Percentiles rank a stretch among this genome's conserved stretches.
phyloP scores from a whole-genome alignment of 1,284 basidiomycete species.

The Grifola frondosa region DNA sequence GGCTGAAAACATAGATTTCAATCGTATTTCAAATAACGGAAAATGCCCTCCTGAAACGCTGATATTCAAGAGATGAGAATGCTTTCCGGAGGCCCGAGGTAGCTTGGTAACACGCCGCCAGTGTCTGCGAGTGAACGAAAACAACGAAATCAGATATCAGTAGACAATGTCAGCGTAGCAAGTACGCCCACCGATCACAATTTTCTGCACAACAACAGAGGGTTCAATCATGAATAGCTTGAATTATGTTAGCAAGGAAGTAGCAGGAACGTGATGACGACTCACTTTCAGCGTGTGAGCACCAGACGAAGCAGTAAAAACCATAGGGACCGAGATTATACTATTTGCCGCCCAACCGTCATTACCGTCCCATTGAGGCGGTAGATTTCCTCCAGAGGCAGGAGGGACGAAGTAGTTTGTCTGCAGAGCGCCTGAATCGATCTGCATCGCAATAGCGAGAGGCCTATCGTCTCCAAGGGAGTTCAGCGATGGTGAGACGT shows the following conservation, averaged over 20 bases:
- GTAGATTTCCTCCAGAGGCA: constrained; percentile 48
- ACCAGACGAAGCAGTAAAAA: constrained; percentile 45
- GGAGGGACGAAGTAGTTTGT: constrained; percentile 53
- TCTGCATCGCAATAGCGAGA: constrained; percentile 54
- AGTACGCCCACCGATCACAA: constrained; percentile 50
- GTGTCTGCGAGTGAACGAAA: constrained; percentile 53
- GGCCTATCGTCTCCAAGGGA: constrained; percentile 52
- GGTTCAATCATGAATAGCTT: constrained; percentile 63
- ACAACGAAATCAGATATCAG: too few species aligned
- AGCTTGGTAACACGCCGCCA: constrained; percentile 53
- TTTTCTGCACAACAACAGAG: constrained; percentile 60
- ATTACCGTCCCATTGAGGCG: constrained; percentile 46
- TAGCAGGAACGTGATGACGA: too few species aligned
- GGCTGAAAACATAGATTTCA: too few species aligned
- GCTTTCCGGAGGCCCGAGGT: constrained; percentile 64
- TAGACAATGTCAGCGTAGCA: constrained; percentile 2
- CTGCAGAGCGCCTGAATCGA: constrained; percentile 47
- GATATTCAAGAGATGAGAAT: constrained; percentile 33
- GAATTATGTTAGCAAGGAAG: too few species aligned
- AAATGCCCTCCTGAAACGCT: too few species aligned
- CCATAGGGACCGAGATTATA: constrained; percentile 36
- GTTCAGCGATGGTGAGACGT: constrained; percentile 63
- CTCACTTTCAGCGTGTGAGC: constrained; percentile 57
- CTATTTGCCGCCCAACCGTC: constrained; percentile 57
- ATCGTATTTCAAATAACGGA: too few species aligned